phyloP scores from a whole-genome alignment of 176 grass and related monocot genomes.

The Chrysopogon serrulatus region DNA sequence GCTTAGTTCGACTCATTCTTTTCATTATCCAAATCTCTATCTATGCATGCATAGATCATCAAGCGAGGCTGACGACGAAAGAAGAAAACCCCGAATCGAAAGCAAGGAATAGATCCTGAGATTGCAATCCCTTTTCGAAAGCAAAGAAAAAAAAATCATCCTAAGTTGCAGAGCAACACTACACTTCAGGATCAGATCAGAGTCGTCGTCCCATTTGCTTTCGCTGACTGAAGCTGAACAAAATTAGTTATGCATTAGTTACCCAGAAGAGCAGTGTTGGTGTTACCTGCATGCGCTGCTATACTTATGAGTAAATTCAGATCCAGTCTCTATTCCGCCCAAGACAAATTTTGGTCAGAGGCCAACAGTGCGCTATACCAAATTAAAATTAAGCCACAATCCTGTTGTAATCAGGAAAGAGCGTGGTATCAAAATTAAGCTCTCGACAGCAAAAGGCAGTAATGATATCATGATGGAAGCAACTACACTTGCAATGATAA shows the following conservation, averaged over 20 bases:
- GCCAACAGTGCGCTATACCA: not conserved
- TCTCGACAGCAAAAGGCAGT: not conserved
- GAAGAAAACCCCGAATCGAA: slow-evolving; percentile 44
- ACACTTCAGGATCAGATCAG: not conserved
- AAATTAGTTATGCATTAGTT: not conserved
- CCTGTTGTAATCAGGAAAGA: not conserved
- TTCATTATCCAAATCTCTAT: slow-evolving; percentile 6
- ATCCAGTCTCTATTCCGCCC: too few relatives aligned
- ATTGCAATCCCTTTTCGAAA: slow-evolving; percentile 13
- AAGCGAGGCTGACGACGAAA: not conserved
- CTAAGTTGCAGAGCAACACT: not conserved
- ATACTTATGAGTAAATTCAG: not conserved
- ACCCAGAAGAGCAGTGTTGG: not conserved
- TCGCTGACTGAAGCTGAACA: not conserved
- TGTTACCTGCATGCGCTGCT: not conserved
- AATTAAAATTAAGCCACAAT: not conserved
- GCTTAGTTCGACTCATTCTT: not conserved
- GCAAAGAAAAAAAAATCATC: not conserved
- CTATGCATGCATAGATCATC: not conserved
- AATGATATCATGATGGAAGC: not conserved
- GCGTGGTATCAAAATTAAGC: not conserved
- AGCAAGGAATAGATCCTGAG: slow-evolving; percentile 79
- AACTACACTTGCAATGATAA: not conserved
- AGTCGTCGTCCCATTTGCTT: not conserved
- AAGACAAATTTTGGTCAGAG: not conserved